Conservation (phyloP, 345 rosid species). For the Populus euphratica region DNA sequence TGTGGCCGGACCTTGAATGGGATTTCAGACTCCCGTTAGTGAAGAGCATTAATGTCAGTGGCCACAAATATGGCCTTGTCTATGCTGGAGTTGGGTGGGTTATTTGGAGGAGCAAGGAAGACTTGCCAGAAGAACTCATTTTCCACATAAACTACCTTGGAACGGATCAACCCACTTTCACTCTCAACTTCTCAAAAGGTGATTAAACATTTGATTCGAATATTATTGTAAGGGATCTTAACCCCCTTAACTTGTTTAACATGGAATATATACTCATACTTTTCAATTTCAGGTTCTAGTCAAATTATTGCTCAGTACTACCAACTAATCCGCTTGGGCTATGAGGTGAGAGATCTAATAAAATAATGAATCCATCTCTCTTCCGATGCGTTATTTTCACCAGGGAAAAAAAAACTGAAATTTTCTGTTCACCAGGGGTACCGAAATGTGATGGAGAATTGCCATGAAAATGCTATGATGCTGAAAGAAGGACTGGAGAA, state of each 20-base stretch:
- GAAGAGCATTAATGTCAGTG: slow-evolving; percentile 87
- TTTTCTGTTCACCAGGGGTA: slow-evolving; percentile 44
- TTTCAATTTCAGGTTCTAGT: slow-evolving; percentile 50
- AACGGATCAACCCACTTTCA: slow-evolving; percentile 90
- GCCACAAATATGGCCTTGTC: slow-evolving; percentile 86
- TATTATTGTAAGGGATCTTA: background rate
- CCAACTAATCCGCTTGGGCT: slow-evolving; percentile 79
- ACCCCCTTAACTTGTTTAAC: background rate
- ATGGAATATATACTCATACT: background rate
- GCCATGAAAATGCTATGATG: slow-evolving; percentile 62
- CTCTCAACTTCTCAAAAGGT: slow-evolving; percentile 96
- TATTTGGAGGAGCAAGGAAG: slow-evolving; percentile 75
- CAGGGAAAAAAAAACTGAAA: background rate
- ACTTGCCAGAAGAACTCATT: slow-evolving; percentile 90
- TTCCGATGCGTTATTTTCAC: background rate
- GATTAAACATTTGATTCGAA: background rate
- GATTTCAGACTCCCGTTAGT: slow-evolving; percentile 86
- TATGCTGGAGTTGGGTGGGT: slow-evolving; percentile 98
- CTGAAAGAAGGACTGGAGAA: slow-evolving; percentile 72
- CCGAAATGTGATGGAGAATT: slow-evolving; percentile 85
- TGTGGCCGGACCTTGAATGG: slow-evolving; percentile 92
- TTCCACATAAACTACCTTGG: slow-evolving; percentile 95
- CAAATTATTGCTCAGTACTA: slow-evolving; percentile 92
- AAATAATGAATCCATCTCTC: background rate
- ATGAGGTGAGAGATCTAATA: slow-evolving; percentile 48